A percentile compares a stretch with the other conserved stretches of the same genome.
Conservation (phyloP, 495 filamentous ascomycete genomes). For the Penicillium manginii region DNA sequence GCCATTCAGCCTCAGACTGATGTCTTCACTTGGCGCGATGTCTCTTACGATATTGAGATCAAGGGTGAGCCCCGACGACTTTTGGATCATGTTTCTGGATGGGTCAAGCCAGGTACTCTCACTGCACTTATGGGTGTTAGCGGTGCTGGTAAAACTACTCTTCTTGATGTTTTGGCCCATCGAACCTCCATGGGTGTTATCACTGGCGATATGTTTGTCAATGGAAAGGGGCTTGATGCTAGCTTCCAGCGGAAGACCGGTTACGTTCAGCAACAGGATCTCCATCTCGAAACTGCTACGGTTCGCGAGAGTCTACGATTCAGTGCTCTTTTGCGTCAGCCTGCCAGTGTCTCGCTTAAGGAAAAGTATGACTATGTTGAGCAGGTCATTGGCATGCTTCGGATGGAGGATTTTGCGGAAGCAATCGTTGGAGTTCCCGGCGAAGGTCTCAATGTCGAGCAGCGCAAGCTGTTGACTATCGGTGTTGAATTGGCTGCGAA, state of each 20-base stretch:
- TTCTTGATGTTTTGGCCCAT: constrained; percentile 50
- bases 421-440: constrained; percentile 84
- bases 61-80: constrained; percentile 64
- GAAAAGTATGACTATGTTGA: constrained; percentile 92
- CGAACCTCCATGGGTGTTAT: constrained; percentile 54
- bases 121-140: constrained; percentile 66
- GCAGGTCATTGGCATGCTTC: constrained; percentile 85
- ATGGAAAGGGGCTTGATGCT: constrained; percentile 60
- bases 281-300: constrained; percentile 80
- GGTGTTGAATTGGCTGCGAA: constrained; percentile 85
- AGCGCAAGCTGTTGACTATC: constrained; percentile 82
- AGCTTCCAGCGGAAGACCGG: constrained; percentile 91
- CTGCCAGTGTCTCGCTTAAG: constrained; percentile 62
- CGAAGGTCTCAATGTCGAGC: constrained; percentile 85
- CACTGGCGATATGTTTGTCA: constrained; percentile 55
- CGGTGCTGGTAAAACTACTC: constrained; percentile 63
- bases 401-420: constrained; percentile 85
- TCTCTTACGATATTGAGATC: constrained; percentile 70
- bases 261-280: constrained; percentile 95
- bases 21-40: constrained; percentile 76
- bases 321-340: constrained; percentile 84
- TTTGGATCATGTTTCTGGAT: constrained; percentile 66
- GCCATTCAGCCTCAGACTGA: constrained; percentile 52
- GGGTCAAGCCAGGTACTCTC: constrained; percentile 67
- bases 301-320: constrained; percentile 86